Percentiles rank a stretch among this genome's conserved stretches.
These are phyloP conservation scores for Eutrema heterophyllum DNA, from an alignment of 345 rosid species.

Conservation along the genomic window DNA sequence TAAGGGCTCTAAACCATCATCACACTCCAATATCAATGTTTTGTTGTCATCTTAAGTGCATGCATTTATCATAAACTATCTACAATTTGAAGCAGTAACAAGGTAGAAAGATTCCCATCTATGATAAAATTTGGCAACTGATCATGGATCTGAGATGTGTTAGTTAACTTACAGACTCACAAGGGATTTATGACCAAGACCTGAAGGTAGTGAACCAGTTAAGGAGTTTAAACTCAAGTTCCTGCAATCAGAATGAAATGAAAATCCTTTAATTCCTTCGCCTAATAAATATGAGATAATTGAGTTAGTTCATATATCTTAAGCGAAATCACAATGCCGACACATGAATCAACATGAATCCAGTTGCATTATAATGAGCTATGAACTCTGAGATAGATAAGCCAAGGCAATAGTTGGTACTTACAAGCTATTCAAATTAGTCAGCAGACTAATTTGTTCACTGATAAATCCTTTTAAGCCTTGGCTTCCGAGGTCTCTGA, in stretches of 20 bases:
- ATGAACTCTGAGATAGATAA: neutral
- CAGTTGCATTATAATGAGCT: neutral
- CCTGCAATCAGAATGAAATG: conserved; percentile 37
- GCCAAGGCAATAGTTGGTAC: conserved; percentile 36
- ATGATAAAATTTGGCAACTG: conserved; percentile 8
- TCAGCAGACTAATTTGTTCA: conserved; percentile 73
- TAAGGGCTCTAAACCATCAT: neutral
- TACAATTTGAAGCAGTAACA: neutral
- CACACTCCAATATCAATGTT: neutral
- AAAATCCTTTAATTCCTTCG: neutral
- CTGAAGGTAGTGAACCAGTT: conserved; percentile 63
- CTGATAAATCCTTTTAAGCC: conserved; percentile 85
- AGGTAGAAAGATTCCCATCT: neutral
- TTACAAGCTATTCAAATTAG: conserved; percentile 84
- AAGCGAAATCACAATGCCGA: neutral
- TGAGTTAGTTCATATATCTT: neutral
- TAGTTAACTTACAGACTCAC: conserved; percentile 56
- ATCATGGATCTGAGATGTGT: neutral
- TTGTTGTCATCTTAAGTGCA: neutral
- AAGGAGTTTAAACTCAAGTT: conserved; percentile 79
- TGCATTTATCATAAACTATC: neutral
- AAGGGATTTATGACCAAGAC: conserved; percentile 76
- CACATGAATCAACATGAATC: conserved; percentile 5
- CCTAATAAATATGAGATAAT: neutral
- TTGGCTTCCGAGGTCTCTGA: conserved; percentile 91